A percentile compares a stretch with the other conserved stretches of the same genome.
These are phyloP conservation scores for Annulohypoxylon nitens DNA, from an alignment of 495 filamentous ascomycete genomes.

Conservation along the genomic window DNA sequence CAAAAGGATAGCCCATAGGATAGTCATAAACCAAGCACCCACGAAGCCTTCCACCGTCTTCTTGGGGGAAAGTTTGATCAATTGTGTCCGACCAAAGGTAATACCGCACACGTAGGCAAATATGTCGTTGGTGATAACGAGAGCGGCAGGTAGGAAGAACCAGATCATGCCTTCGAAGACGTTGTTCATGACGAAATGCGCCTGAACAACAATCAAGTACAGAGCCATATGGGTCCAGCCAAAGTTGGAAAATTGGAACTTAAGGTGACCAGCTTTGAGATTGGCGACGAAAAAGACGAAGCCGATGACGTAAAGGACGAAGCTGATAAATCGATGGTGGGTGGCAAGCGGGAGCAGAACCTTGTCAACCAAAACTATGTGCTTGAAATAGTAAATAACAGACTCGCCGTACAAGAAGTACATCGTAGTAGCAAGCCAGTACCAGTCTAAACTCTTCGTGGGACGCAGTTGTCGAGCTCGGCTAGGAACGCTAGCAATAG, in stretches of 20 bases:
- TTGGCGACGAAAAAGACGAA: slow-evolving; percentile 99
- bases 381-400: slow-evolving; percentile 99
- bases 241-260: slow-evolving; percentile 99
- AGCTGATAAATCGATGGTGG: slow-evolving; percentile 98
- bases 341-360: slow-evolving; percentile 93
- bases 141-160: slow-evolving; percentile 96
- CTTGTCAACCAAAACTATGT: slow-evolving; percentile 94
- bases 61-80: slow-evolving; percentile 98
- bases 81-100: slow-evolving; percentile 93
- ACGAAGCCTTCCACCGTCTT: slow-evolving; percentile 99
- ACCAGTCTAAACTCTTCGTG: slow-evolving; percentile 98
- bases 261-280: slow-evolving; percentile 95
- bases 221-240: slow-evolving; percentile 99
- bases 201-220: slow-evolving; percentile 96
- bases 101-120: slow-evolving; percentile 99
- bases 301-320: slow-evolving; percentile 95
- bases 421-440: slow-evolving; percentile 98
- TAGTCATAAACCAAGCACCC: slow-evolving; percentile 95
- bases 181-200: slow-evolving; percentile 99
- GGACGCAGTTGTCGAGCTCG: slow-evolving; percentile 90
- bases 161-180: slow-evolving; percentile 99
- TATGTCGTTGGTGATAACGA: slow-evolving; percentile 99
- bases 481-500: slow-evolving; percentile 94
- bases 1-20: slow-evolving; percentile 84
- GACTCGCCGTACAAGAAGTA: slow-evolving; percentile 99